Evolutionary conservation across 352 stramenopile genomes (phyloP).

Genomic region (Phytopythium montanum): DNA sequence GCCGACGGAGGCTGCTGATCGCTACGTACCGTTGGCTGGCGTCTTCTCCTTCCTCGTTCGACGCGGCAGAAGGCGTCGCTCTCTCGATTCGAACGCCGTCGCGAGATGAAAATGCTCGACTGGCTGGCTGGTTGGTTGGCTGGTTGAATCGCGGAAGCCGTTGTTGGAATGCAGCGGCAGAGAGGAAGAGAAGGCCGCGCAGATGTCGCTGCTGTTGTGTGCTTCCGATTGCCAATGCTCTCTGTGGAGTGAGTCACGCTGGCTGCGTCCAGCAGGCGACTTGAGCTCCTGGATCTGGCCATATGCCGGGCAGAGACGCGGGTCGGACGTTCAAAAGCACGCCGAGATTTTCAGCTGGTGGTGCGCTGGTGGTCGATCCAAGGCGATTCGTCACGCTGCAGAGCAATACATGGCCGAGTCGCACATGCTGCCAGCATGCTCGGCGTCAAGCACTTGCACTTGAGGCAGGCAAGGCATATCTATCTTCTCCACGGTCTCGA

Average conservation of each 20-base stretch:
- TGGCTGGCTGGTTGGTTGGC: too few species aligned
- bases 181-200: not conserved
- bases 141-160: not conserved
- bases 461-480: not conserved
- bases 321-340: not conserved
- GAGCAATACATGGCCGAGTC: not conserved
- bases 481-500: not conserved
- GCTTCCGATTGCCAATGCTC: not conserved
- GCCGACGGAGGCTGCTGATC: too few species aligned
- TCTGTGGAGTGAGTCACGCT: not conserved
- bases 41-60: not conserved
- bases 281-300: not conserved
- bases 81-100: not conserved
- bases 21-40: not conserved
- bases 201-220: too few species aligned
- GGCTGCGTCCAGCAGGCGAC: slow-evolving; percentile 1
- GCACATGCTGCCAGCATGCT: not conserved
- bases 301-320: not conserved
- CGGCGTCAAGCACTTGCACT: not conserved
- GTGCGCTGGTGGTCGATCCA: not conserved
- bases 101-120: not conserved
- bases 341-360: not conserved
- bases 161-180: not conserved
- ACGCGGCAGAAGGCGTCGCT: not conserved
- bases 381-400: not conserved